phyloP scores from a whole-genome alignment of 2,329 filamentous ascomycete species.

The Elsinoe ampelina region DNA sequence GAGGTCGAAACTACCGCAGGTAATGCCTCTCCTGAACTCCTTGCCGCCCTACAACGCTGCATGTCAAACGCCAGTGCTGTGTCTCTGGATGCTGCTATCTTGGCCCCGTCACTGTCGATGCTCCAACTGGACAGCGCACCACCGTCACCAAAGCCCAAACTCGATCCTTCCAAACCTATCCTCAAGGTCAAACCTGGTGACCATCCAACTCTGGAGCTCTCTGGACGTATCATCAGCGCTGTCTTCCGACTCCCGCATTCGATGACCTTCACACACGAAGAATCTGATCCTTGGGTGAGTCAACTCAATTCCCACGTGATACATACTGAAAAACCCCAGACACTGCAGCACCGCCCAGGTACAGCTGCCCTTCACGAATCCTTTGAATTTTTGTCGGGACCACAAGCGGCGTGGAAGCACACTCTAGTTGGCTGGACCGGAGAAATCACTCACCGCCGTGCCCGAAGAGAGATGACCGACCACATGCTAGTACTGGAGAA shows the following conservation, averaged over 20 bases:
- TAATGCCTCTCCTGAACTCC: not conserved
- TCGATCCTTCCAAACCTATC: not conserved
- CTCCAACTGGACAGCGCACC: not conserved
- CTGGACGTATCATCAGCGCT: slow-evolving; percentile 54
- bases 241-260: slow-evolving; percentile 56
- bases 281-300: slow-evolving; percentile 47
- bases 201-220: slow-evolving; percentile 49
- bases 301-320: not conserved
- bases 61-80: not conserved
- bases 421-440: slow-evolving; percentile 92
- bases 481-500: slow-evolving; percentile 35
- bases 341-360: slow-evolving; percentile 67
- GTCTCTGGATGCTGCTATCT: not conserved
- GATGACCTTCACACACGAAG: slow-evolving; percentile 38
- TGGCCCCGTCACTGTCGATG: not conserved
- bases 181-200: slow-evolving; percentile 3
- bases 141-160: not conserved
- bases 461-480: slow-evolving; percentile 31
- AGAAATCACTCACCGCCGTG: slow-evolving; percentile 42
- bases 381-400: slow-evolving; percentile 78
- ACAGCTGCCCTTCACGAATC: slow-evolving; percentile 90
- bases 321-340: slow-evolving; percentile 37
- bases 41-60: not conserved
- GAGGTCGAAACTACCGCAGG: not conserved
- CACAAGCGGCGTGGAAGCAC: slow-evolving; percentile 78